Percentiles rank a stretch among this genome's conserved stretches.
Conservation (phyloP, 495 filamentous ascomycete species). For the Aspergillus nidulans region DNA sequence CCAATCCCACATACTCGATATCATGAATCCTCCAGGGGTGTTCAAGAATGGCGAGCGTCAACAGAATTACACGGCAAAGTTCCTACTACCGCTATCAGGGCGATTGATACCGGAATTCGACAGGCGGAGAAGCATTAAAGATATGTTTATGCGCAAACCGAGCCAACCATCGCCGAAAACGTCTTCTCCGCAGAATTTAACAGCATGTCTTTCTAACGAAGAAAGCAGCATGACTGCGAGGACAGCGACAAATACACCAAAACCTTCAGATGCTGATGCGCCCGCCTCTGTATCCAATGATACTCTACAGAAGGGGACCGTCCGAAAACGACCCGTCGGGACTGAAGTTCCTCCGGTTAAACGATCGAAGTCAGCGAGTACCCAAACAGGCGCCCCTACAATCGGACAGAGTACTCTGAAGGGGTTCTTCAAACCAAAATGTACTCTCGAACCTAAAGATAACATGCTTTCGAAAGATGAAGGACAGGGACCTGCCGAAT, state of each 20-base stretch:
- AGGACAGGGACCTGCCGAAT: neutral
- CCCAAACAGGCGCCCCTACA: conserved; percentile 18
- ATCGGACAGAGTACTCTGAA: conserved; percentile 71
- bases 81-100: conserved; percentile 69
- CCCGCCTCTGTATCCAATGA: neutral
- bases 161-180: conserved; percentile 11
- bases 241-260: neutral
- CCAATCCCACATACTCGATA: conserved; percentile 57
- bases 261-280: neutral
- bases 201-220: neutral
- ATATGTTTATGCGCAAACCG: conserved; percentile 77
- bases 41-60: conserved; percentile 67
- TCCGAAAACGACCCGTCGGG: conserved; percentile 29
- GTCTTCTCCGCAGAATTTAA: neutral
- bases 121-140: conserved; percentile 76
- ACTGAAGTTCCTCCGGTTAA: conserved; percentile 31
- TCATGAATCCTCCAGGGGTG: conserved; percentile 75
- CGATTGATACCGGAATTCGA: conserved; percentile 86
- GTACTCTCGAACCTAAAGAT: neutral
- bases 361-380: conserved; percentile 41
- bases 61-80: conserved; percentile 60
- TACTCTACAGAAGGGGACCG: conserved; percentile 12
- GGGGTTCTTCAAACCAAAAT: conserved; percentile 76
- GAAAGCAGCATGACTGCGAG: neutral
- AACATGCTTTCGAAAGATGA: neutral